phyloP scores from a whole-genome alignment of 2,329 filamentous ascomycete genomes.

The Cercospora zeina region DNA sequence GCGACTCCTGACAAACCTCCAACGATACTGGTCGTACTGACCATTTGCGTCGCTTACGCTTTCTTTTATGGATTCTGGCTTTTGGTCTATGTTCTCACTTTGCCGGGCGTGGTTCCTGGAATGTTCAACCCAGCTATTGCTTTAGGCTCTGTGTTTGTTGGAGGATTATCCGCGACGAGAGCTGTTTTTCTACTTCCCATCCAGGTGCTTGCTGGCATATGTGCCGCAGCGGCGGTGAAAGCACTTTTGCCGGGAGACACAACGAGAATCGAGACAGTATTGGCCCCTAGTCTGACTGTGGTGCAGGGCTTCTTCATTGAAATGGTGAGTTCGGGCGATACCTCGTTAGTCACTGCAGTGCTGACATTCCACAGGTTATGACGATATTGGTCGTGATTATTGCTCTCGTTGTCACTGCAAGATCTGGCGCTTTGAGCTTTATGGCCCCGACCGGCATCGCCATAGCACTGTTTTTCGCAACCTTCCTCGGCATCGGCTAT shows the following conservation, averaged over 20 bases:
- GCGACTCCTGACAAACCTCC: conserved; percentile 26
- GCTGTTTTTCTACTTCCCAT: conserved; percentile 35
- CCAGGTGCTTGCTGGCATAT: conserved; percentile 39
- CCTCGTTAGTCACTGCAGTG: not conserved
- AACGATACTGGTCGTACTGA: conserved; percentile 28
- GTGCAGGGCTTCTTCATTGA: conserved; percentile 41
- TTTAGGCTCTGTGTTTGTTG: conserved; percentile 36
- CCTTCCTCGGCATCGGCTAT: conserved; percentile 36
- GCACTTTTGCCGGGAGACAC: conserved; percentile 37
- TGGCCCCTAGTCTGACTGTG: conserved; percentile 32
- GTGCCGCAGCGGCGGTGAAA: conserved; percentile 36
- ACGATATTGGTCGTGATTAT: conserved; percentile 37
- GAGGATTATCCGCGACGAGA: conserved; percentile 30
- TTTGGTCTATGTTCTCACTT: conserved; percentile 36
- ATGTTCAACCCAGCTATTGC: conserved; percentile 40
- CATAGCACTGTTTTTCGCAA: conserved; percentile 28
- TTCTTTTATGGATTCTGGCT: conserved; percentile 38
- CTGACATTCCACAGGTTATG: conserved; percentile 34
- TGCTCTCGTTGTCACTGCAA: conserved; percentile 39
- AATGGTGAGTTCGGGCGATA: conserved; percentile 29
- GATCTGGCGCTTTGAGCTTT: conserved; percentile 37
- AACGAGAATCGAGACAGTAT: conserved; percentile 32
- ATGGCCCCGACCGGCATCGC: conserved; percentile 32
- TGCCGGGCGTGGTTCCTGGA: conserved; percentile 38
- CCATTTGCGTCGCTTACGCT: conserved; percentile 36